Percentiles rank a stretch among this genome's conserved stretches.
phyloP scores from a whole-genome alignment of 345 rosid genomes.

The Aquilaria malaccensis region DNA sequence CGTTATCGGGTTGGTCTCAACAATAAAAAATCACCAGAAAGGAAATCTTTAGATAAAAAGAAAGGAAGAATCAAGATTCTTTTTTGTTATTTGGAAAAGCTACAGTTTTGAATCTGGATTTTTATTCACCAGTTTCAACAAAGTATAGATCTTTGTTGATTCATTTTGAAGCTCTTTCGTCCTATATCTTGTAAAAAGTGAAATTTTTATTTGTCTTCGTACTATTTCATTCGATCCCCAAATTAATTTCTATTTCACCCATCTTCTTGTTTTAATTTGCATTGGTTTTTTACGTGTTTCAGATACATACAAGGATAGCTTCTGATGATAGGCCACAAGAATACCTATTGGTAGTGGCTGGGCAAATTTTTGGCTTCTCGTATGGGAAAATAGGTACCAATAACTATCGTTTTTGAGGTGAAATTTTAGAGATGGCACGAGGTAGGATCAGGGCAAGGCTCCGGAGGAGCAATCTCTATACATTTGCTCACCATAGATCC shows the following conservation, averaged over 20 bases:
- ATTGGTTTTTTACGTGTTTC: constrained; percentile 13
- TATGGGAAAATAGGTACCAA: constrained; percentile 12
- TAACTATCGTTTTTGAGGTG: constrained; percentile 3
- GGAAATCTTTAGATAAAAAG: too few species aligned
- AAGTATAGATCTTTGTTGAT: too few species aligned
- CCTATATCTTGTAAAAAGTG: background rate
- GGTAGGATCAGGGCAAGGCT: constrained; percentile 75
- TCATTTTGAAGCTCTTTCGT: too few species aligned
- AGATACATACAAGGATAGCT: constrained; percentile 17
- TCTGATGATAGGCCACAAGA: constrained; percentile 6
- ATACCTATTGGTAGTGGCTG: constrained; percentile 11
- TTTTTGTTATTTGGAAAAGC: too few species aligned
- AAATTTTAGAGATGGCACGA: constrained; percentile 47
- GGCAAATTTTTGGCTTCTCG: constrained; percentile 8
- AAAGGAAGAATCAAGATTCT: too few species aligned
- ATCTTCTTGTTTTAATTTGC: constrained; percentile 5
- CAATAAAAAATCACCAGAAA: too few species aligned
- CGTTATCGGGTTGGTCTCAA: too few species aligned
- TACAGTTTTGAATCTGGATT: too few species aligned
- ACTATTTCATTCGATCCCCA: too few species aligned
- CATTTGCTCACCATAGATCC: constrained; percentile 65
- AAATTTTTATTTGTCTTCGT: constrained; percentile 4
- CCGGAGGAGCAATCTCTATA: constrained; percentile 61
- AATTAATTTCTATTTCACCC: too few species aligned
- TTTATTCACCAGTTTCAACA: too few species aligned